phyloP scores from a whole-genome alignment of 441 rosid species.

The Pelargonium australe region DNA sequence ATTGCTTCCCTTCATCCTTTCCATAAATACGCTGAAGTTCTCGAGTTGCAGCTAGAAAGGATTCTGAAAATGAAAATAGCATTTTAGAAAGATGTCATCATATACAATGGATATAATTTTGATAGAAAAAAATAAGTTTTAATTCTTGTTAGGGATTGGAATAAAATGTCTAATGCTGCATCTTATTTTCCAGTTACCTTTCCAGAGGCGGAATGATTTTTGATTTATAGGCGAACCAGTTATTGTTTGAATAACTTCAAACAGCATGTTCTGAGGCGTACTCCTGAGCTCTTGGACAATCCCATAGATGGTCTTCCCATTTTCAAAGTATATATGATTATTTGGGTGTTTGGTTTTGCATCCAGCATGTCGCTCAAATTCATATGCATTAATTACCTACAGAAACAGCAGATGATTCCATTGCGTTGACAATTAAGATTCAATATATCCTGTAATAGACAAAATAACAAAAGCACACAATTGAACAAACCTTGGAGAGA shows the following conservation, averaged over 20 bases:
- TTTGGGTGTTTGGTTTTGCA: conserved; percentile 79
- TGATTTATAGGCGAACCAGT: conserved; percentile 66
- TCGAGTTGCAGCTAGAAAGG: conserved; percentile 65
- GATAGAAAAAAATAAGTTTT: neutral
- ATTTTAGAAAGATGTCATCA: conserved; percentile 2
- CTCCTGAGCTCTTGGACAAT: conserved; percentile 67
- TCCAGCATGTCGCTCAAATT: conserved; percentile 68
- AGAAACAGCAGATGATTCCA: conserved; percentile 14
- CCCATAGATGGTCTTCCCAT: conserved; percentile 68
- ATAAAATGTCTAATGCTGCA: neutral
- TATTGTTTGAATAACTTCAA: conserved; percentile 53
- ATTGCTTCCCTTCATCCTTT: conserved; percentile 41
- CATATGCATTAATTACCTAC: conserved; percentile 63
- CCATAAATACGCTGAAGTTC: conserved; percentile 83
- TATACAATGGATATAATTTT: neutral
- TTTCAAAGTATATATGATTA: conserved; percentile 67
- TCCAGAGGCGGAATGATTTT: conserved; percentile 62
- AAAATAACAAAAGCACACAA: neutral
- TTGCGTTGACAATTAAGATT: conserved; percentile 10
- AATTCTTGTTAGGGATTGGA: neutral
- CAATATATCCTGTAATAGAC: neutral
- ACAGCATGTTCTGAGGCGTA: conserved; percentile 48
- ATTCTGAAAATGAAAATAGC: conserved; percentile 32
- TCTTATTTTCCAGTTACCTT: conserved; percentile 36
- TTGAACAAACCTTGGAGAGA: conserved; percentile 44